Evolutionary conservation across 345 rosid species (phyloP), one percentile per base, ranked within the genome.

Genomic region (Syzygium aromaticum): DNA sequence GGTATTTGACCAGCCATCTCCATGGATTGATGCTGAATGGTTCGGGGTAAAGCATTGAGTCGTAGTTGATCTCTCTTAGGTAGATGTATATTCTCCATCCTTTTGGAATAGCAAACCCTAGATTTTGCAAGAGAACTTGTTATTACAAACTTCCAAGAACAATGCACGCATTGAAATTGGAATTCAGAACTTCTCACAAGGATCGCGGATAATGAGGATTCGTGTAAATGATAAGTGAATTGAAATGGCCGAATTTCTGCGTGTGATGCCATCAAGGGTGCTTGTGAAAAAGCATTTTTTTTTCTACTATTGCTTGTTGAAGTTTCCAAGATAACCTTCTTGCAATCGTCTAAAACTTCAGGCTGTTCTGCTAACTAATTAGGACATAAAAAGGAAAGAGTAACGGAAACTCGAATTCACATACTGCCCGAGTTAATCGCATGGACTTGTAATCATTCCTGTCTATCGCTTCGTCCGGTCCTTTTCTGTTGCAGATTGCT

Each of bases 51-150:
- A 40, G 43, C 64, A 57, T 57, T 8, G 94, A 93, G 86, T 96
- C 95, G 87, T 94, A 94, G 89, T 96, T 95, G 11, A 91, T 92
- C 89, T 97, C 98, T 86, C 99, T 95, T 80, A 95, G 92, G 89
- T 95, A 95, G 10, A 97, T 95, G 86, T 94, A 95, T 85, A 97
- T 96, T 91, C 95, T 96, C 98, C 99, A 94, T 40, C 96, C 99
- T 91, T 94, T 91, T 43, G 98, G 99, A 89, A 97, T 92, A 28
- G 89, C 86, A 90, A 88, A 96, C 63, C 98, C 98, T 96, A 93
- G 30, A 87, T 9, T 56, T 56, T 10, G 13, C 61, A 0, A 56
- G 61, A 56, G 61, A 56, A 56, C 61, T 22, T 56, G n/a, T 27
- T n/a, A 56, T 56, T 56, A 23, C n/a, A 56, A 23, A 56, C 61